Conservation (phyloP, 1,284 basidiomycete genomes). For the Coniferiporia sulphurascens region DNA sequence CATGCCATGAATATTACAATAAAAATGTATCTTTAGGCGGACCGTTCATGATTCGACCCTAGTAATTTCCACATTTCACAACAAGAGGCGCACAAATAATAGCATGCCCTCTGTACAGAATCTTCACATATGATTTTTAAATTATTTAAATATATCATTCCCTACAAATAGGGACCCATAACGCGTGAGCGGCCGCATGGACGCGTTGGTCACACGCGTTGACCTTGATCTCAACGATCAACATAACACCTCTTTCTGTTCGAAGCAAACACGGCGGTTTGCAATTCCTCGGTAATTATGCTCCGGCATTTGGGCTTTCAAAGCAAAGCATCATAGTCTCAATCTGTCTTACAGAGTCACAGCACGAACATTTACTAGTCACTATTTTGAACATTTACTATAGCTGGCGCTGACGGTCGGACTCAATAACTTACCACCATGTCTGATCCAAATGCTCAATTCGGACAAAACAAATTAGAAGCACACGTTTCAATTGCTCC, state of each 20-base stretch:
- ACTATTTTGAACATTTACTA: neutral
- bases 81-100: neutral
- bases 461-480: neutral
- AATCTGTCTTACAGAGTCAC: too few relatives aligned
- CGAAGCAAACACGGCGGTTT: too few relatives aligned
- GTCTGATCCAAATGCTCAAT: neutral
- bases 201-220: neutral
- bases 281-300: too few relatives aligned
- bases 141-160: neutral
- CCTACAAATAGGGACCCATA: conserved; percentile 1
- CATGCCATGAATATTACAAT: too few relatives aligned
- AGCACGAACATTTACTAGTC: too few relatives aligned
- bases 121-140: too few relatives aligned
- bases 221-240: too few relatives aligned
- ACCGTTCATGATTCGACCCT: too few relatives aligned
- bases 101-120: neutral
- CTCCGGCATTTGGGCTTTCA: too few relatives aligned
- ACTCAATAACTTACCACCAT: neutral
- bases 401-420: neutral
- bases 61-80: neutral
- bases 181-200: neutral
- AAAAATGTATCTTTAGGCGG: too few relatives aligned
- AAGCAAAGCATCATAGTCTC: too few relatives aligned
- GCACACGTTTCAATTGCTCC: neutral
- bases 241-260: too few relatives aligned